phyloP scores from a whole-genome alignment of 257 asterid genomes.

The Lantana camara region DNA sequence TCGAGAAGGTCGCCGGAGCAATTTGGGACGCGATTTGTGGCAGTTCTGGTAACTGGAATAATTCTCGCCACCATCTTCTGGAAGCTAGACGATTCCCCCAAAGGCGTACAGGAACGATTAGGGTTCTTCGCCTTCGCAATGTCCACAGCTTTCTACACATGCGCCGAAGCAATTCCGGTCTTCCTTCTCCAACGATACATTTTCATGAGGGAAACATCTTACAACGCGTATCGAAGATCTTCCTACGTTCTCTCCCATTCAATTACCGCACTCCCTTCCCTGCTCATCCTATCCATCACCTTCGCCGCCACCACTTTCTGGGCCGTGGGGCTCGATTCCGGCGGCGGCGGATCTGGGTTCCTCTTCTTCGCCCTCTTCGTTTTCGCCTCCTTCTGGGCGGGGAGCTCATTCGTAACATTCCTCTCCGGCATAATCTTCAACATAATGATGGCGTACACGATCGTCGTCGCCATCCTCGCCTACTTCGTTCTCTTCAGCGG shows the following conservation, averaged over 20 bases:
- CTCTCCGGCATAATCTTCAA: conserved; percentile 51
- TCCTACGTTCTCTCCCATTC: conserved; percentile 57
- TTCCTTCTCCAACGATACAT: conserved; percentile 57
- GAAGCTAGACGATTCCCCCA: conserved; percentile 47
- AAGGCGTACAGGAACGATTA: conserved; percentile 51
- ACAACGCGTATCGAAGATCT: conserved; percentile 59
- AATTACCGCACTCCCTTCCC: conserved; percentile 45
- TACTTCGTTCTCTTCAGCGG: conserved; percentile 65
- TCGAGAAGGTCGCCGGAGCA: conserved; percentile 55
- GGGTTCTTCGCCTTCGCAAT: conserved; percentile 69
- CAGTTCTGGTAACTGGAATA: conserved; percentile 47
- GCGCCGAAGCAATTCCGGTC: conserved; percentile 61
- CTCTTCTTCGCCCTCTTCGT: conserved; percentile 41
- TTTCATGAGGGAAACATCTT: conserved; percentile 62
- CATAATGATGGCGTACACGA: conserved; percentile 58
- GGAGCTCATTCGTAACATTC: conserved; percentile 62
- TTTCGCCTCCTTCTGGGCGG: conserved; percentile 66
- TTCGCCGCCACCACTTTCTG: conserved; percentile 51
- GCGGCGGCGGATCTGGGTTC: conserved; percentile 47
- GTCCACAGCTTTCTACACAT: conserved; percentile 65
- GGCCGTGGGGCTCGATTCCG: conserved; percentile 48
- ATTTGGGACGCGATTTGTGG: conserved; percentile 49
- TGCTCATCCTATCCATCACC: conserved; percentile 35
- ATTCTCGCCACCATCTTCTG: conserved; percentile 60
- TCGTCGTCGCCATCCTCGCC: conserved; percentile 56